Conservation (phyloP, 768 basidiomycete species). For the Naganishia vaughanmartiniae region DNA sequence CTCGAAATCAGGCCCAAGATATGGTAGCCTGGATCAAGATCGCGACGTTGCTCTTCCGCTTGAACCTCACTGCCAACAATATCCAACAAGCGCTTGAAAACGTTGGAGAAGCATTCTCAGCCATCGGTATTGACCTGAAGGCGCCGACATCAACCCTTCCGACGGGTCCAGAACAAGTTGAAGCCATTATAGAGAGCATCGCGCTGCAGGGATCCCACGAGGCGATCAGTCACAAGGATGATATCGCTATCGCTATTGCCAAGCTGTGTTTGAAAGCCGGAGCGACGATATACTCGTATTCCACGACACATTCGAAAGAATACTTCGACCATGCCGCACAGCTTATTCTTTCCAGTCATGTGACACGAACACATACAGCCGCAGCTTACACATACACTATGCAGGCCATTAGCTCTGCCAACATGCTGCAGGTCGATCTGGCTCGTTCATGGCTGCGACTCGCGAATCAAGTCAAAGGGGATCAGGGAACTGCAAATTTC, state of each 20-base stretch:
- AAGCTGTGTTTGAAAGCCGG: conserved; percentile 17
- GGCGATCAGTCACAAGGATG: neutral
- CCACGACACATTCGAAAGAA: neutral
- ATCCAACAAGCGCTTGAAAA: neutral
- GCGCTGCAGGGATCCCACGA: neutral
- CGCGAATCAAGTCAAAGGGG: neutral
- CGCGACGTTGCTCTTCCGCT: conserved; percentile 6
- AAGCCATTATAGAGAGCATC: neutral
- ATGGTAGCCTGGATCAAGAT: neutral
- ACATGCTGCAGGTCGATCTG: neutral
- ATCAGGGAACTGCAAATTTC: neutral
- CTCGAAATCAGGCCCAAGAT: neutral
- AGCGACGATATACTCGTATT: conserved; percentile 6
- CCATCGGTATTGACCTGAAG: neutral
- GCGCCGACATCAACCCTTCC: neutral
- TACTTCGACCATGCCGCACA: conserved; percentile 15
- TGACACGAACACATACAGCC: neutral
- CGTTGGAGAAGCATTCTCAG: neutral
- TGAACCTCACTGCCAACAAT: neutral
- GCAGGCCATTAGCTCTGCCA: conserved; percentile 5
- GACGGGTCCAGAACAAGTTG: neutral
- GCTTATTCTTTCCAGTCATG: neutral
- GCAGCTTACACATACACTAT: conserved; percentile 8
- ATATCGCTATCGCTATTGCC: neutral
- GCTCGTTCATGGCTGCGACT: neutral